These are phyloP conservation scores for Alternaria brassicicola DNA, from an alignment of 2,329 filamentous ascomycete species.

Conservation along the genomic window DNA sequence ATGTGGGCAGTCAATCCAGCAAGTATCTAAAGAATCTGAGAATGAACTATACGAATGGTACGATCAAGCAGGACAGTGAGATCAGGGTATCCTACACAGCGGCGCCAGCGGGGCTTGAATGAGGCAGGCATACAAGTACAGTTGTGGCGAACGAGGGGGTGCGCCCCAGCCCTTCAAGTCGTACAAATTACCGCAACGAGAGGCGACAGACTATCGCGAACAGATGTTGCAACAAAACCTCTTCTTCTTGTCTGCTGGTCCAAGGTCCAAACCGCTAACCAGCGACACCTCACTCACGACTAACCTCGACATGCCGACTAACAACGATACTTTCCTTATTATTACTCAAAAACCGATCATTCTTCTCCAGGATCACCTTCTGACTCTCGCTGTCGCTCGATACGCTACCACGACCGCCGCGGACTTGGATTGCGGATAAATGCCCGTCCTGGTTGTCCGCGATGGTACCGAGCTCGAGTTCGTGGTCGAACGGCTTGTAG, in stretches of 20 bases:
- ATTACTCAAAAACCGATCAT: not conserved
- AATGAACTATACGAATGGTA: fast-evolving
- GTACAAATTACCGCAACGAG: not conserved
- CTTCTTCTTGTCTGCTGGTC: not conserved
- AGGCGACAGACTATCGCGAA: not conserved
- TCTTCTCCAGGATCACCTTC: conserved; percentile 17
- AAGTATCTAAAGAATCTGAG: not conserved
- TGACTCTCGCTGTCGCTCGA: conserved; percentile 21
- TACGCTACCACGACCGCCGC: conserved; percentile 10
- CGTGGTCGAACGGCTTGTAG: conserved; percentile 14
- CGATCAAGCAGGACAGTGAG: not conserved
- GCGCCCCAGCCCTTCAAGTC: not conserved
- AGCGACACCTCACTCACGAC: not conserved
- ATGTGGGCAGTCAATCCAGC: fast-evolving
- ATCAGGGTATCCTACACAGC: not conserved
- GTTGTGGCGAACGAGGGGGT: not conserved
- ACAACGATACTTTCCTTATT: conserved; percentile 1
- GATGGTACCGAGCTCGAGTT: conserved; percentile 11
- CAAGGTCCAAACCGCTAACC: not conserved
- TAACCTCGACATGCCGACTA: conserved; percentile 3
- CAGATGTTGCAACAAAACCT: not conserved
- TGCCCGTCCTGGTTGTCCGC: not conserved
- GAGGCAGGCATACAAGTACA: not conserved
- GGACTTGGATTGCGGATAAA: not conserved
- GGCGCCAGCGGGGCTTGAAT: too few species aligned